A percentile compares a stretch with the other conserved stretches of the same genome.
Evolutionary conservation across 805 yeast species (phyloP).

Genomic region (Hanseniaspora lindneri): DNA sequence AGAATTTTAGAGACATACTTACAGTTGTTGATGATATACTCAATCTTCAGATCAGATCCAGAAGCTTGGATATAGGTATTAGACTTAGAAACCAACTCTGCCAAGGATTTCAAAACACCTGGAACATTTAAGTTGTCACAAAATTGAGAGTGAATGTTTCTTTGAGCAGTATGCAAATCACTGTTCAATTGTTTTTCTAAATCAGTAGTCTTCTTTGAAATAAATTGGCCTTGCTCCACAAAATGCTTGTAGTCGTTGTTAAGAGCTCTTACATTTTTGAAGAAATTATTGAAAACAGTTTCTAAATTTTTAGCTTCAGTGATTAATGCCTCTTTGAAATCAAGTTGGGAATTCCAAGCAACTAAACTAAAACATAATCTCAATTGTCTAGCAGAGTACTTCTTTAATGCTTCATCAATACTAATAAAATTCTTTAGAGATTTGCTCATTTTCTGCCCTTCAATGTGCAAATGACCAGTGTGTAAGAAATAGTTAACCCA

Average conservation of each 20-base stretch:
- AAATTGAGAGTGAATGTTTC: constrained; percentile 59
- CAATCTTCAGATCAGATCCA: constrained; percentile 44
- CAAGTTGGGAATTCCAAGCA: constrained; percentile 86
- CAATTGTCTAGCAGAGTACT: constrained; percentile 66
- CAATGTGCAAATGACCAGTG: constrained; percentile 94
- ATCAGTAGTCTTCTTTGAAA: constrained; percentile 50
- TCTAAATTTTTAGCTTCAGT: constrained; percentile 70
- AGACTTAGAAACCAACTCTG: constrained; percentile 56
- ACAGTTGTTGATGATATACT: constrained; percentile 52
- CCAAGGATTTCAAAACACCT: constrained; percentile 49
- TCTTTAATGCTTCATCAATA: constrained; percentile 72
- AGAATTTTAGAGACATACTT: constrained; percentile 62
- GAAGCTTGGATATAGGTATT: constrained; percentile 62
- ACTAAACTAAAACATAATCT: constrained; percentile 83
- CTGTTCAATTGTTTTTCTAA: constrained; percentile 46
- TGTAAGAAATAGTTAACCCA: constrained; percentile 97
- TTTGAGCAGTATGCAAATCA: constrained; percentile 41
- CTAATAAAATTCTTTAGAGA: constrained; percentile 91
- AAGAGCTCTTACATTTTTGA: constrained; percentile 76
- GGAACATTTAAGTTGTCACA: constrained; percentile 84
- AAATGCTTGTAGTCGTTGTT: constrained; percentile 49
- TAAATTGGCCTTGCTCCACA: constrained; percentile 36
- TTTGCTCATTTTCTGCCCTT: constrained; percentile 97
- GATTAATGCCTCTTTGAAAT: constrained; percentile 73
- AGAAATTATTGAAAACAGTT: constrained; percentile 64